phyloP scores from a whole-genome alignment of 1,284 basidiomycete genomes.

The Pseudozyma hubeiensis region DNA sequence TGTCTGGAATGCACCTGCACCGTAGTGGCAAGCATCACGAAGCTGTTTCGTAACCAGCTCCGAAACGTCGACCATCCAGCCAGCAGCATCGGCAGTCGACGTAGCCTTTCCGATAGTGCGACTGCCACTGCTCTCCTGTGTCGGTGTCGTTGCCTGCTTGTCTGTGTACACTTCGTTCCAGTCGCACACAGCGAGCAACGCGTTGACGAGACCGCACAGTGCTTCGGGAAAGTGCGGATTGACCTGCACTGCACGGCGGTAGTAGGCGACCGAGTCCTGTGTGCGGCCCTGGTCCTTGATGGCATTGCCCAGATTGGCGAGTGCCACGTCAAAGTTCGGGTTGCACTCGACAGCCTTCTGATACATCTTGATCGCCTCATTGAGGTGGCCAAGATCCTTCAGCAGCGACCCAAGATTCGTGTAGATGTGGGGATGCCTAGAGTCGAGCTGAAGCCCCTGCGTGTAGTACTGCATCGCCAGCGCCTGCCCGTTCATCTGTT shows the following conservation, averaged over 20 bases:
- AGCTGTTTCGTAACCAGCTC: slow-evolving; percentile 73
- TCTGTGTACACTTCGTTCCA: slow-evolving; percentile 71
- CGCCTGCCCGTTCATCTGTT: slow-evolving; percentile 63
- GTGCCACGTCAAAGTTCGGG: slow-evolving; percentile 75
- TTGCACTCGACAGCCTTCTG: slow-evolving; percentile 73
- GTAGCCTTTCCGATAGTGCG: background rate
- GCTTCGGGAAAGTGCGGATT: slow-evolving; percentile 75
- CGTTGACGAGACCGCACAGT: slow-evolving; percentile 74
- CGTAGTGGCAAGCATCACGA: slow-evolving; percentile 70
- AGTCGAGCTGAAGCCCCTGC: slow-evolving; percentile 73
- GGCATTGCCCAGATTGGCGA: slow-evolving; percentile 76
- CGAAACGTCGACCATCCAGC: slow-evolving; percentile 73
- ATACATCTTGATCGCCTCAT: slow-evolving; percentile 74
- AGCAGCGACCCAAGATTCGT: slow-evolving; percentile 76
- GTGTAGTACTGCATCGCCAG: slow-evolving; percentile 75
- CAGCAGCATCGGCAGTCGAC: slow-evolving; percentile 15
- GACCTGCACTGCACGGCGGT: slow-evolving; percentile 73
- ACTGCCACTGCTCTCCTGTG: background rate
- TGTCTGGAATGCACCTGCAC: slow-evolving; percentile 70
- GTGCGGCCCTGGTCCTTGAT: slow-evolving; percentile 72
- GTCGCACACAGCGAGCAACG: slow-evolving; percentile 74
- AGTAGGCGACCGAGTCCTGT: slow-evolving; percentile 74
- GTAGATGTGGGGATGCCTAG: slow-evolving; percentile 74
- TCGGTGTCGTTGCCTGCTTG: background rate
- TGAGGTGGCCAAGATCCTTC: slow-evolving; percentile 74